Evolutionary conservation across 768 basidiomycete species (phyloP).

Genomic region (Hericium rajendrae): DNA sequence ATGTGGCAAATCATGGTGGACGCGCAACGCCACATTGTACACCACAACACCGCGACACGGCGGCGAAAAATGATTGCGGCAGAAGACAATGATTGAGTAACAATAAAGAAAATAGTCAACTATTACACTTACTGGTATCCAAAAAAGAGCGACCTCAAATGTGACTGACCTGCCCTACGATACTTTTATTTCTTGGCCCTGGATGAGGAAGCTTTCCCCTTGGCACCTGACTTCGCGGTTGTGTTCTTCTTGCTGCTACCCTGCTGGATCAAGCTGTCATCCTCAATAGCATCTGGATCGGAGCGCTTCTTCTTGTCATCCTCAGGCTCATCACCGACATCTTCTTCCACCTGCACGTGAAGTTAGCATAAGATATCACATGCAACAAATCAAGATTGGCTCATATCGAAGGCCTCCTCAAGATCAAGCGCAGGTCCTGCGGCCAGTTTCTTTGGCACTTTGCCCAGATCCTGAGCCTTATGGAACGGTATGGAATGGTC

Average conservation of each 20-base stretch:
- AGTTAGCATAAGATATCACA: neutral
- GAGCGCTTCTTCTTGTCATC: slow-evolving; percentile 13
- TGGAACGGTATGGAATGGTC: slow-evolving; percentile 96
- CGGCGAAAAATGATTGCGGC: too few species aligned
- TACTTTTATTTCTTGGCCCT: neutral
- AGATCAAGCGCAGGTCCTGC: slow-evolving; percentile 74
- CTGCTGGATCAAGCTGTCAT: slow-evolving; percentile 24
- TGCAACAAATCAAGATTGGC: slow-evolving; percentile 19
- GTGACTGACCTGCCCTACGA: neutral
- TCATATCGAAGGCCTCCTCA: slow-evolving; percentile 83
- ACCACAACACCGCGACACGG: too few species aligned
- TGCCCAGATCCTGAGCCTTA: slow-evolving; percentile 75
- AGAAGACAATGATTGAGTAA: too few species aligned
- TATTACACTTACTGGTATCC: too few species aligned
- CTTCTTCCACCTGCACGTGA: slow-evolving; percentile 10
- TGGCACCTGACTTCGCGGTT: slow-evolving; percentile 1
- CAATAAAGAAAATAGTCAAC: too few species aligned
- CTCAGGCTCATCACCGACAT: slow-evolving; percentile 13
- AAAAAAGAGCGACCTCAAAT: neutral
- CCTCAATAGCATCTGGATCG: slow-evolving; percentile 17
- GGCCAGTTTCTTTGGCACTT: slow-evolving; percentile 70
- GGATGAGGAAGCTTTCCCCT: slow-evolving; percentile 4
- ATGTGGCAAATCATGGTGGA: too few species aligned
- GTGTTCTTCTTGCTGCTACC: slow-evolving; percentile 6
- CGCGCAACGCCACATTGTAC: too few species aligned